A percentile compares a stretch with the other conserved stretches of the same genome.
Conservation (phyloP, 2,329 filamentous ascomycete genomes). For the Penicillium sclerotigenum region DNA sequence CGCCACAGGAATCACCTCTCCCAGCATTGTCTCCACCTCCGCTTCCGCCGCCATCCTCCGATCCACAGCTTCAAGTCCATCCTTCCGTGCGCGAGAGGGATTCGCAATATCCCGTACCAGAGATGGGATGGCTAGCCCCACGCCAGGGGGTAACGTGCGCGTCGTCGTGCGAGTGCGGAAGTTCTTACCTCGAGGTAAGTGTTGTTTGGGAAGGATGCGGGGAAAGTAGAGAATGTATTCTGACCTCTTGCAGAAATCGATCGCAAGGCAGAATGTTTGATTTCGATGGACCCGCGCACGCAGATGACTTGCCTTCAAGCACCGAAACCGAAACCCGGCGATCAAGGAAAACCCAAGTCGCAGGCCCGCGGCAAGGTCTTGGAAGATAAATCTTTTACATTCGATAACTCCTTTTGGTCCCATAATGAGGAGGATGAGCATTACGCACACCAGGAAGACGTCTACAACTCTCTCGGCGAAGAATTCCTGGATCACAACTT, state of each 20-base stretch:
- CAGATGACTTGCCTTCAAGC: constrained; percentile 79
- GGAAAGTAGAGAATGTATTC: not conserved
- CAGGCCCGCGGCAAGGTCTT: constrained; percentile 67
- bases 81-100: constrained; percentile 69
- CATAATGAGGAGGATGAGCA: constrained; percentile 74
- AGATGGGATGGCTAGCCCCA: constrained; percentile 48
- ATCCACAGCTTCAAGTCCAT: constrained; percentile 75
- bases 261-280: constrained; percentile 75
- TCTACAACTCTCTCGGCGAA: constrained; percentile 90
- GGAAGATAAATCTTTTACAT: constrained; percentile 89
- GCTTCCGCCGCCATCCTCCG: constrained; percentile 36
- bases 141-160: constrained; percentile 69
- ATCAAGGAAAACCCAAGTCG: constrained; percentile 54
- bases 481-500: constrained; percentile 99
- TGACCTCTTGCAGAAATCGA: constrained; percentile 64
- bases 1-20: constrained; percentile 36
- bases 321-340: constrained; percentile 55
- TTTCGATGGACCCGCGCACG: constrained; percentile 83
- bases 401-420: constrained; percentile 98
- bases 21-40: constrained; percentile 37
- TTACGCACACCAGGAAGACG: constrained; percentile 87
- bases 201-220: constrained; percentile 4
- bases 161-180: constrained; percentile 78
- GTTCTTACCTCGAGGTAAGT: constrained; percentile 71
- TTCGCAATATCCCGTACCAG: constrained; percentile 53